A percentile compares a stretch with the other conserved stretches of the same genome.
phyloP scores from a whole-genome alignment of 495 filamentous ascomycete genomes.

The Friedmanniomyces simplex region DNA sequence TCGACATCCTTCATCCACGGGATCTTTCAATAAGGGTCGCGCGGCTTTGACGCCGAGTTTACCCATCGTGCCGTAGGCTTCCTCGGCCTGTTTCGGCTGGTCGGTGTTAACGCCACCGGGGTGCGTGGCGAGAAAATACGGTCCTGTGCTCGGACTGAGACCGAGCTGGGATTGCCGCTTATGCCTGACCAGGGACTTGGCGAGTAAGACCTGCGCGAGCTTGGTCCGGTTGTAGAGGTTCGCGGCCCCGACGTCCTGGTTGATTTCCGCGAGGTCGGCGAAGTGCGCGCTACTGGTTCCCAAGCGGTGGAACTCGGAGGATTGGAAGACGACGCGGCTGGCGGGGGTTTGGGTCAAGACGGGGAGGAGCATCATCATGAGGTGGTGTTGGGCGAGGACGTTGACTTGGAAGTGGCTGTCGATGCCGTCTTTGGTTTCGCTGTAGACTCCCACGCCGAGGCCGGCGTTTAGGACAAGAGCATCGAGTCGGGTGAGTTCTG shows the following conservation, averaged over 20 bases:
- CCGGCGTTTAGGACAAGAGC: slow-evolving; percentile 28
- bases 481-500: slow-evolving; percentile 22
- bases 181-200: slow-evolving; percentile 28
- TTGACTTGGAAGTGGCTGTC: slow-evolving; percentile 33
- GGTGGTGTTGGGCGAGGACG: slow-evolving; percentile 28
- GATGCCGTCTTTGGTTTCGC: slow-evolving; percentile 28
- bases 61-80: slow-evolving; percentile 40
- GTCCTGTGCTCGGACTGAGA: slow-evolving; percentile 17
- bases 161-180: slow-evolving; percentile 32
- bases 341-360: slow-evolving; percentile 23
- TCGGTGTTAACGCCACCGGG: slow-evolving; percentile 41
- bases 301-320: slow-evolving; percentile 44
- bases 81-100: slow-evolving; percentile 42
- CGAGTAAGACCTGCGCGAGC: slow-evolving; percentile 44
- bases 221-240: slow-evolving; percentile 47
- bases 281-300: slow-evolving; percentile 39
- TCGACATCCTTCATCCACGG: slow-evolving; percentile 39
- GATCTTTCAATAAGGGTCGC: slow-evolving; percentile 43
- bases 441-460: slow-evolving; percentile 28
- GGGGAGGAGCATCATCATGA: slow-evolving; percentile 25
- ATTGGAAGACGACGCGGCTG: slow-evolving; percentile 40
- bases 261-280: slow-evolving; percentile 42
- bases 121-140: slow-evolving; percentile 41
- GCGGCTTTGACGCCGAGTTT: slow-evolving; percentile 33
- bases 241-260: slow-evolving; percentile 41